Base-by-base conservation (phyloP, 139 green algal genomes). In the Tetraselmis striata region DNA sequence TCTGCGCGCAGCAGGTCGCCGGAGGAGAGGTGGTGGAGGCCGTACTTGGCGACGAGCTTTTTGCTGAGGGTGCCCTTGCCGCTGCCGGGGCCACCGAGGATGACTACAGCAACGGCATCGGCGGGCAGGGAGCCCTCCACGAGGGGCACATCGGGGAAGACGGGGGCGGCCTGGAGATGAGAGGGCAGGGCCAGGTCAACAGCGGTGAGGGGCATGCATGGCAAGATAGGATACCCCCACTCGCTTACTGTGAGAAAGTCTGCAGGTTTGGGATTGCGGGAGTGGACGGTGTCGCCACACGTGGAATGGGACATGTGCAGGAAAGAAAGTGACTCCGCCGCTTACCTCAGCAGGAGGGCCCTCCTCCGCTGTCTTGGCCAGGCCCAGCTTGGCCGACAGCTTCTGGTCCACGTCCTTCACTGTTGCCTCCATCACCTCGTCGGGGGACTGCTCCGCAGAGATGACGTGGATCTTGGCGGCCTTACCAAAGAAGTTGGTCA, bases 41-140 rank as follows among this genome's bases (percentile, higher is more conserved):
- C 91, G 76, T 86, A 95, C 59, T 92, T 89, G 26, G 82, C 77
- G 59, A 94, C 86, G 82, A 96, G 93, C 74, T 90, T 92, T 2
- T 89, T 88, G 84, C 92, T 95, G 84, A 98, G 94, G 1, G 95
- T 98, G 31, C 95, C 95, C 83, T 98, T 98, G 58, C 95, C 95
- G n/a, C 85, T 91, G 32, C 94, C 94, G 30, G 94, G 94, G 0
- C 94, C 94, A 2, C 94, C 94, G 77, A 96, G 88, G 23, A 95
- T 90, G 67, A 95, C 95, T 0, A 91, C 78, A 23, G 89, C 82
- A n/a, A 28, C 31, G 1, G 79, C 59, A 58, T 86, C 31, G 5
- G 77, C 81, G 27, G 81, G 78, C 29, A 85, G 78, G 24, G 23
- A 31, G 58, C 79, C 79, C 59, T 75, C 28, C 25, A 59, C 28